Evolutionary conservation across 306 rosid species (phyloP).

Genomic region (Quercus rubra): DNA sequence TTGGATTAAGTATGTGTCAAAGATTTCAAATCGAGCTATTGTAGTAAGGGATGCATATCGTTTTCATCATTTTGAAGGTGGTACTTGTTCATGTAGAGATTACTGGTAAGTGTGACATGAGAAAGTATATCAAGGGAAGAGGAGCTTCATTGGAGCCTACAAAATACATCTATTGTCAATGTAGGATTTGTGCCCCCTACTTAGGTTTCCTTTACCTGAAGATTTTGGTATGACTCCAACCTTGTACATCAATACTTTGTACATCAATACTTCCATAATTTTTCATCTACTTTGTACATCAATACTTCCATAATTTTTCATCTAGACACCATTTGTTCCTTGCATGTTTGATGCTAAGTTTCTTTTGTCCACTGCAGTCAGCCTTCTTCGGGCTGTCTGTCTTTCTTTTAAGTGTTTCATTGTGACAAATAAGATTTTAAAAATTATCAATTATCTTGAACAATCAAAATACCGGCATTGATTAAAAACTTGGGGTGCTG

Average conservation of each 20-base stretch:
- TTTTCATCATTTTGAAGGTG: constrained; percentile 79
- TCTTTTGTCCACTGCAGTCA: not conserved
- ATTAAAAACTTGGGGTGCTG: too few species aligned
- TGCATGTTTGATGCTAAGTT: not conserved
- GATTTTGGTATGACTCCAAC: not conserved
- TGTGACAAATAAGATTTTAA: too few species aligned
- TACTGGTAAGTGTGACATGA: constrained; percentile 51
- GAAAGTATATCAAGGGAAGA: constrained; percentile 11
- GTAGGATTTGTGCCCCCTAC: not conserved
- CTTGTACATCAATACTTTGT: not conserved
- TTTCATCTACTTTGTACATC: not conserved
- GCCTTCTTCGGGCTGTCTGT: not conserved
- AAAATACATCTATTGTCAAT: not conserved
- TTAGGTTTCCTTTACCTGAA: not conserved
- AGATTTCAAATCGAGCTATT: constrained; percentile 50
- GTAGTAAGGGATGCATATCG: constrained; percentile 79
- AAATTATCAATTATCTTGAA: too few species aligned
- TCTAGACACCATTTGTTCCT: not conserved
- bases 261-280: not conserved
- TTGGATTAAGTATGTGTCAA: constrained; percentile 74
- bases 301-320: not conserved
- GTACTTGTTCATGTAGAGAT: constrained; percentile 73
- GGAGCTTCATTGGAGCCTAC: constrained; percentile 8
- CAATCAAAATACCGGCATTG: too few species aligned
- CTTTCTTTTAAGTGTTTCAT: too few species aligned